phyloP scores from a whole-genome alignment of 2,329 filamentous ascomycete species.

The Ceratocystis smalleyi region DNA sequence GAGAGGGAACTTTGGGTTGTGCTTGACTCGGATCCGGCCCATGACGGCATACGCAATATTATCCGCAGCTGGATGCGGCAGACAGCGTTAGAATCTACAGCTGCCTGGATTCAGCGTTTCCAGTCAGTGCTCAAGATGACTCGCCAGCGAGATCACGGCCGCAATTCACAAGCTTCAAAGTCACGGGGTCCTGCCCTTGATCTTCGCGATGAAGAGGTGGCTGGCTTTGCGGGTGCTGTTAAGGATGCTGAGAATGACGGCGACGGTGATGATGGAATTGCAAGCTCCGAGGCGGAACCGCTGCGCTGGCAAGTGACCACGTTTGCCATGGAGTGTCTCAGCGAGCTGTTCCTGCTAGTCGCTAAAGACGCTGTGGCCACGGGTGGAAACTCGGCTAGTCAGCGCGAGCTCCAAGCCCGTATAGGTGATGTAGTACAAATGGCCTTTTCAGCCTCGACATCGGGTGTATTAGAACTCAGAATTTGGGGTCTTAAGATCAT shows the following conservation, averaged over 20 bases:
- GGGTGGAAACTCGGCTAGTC: constrained; percentile 63
- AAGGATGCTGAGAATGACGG: constrained; percentile 7
- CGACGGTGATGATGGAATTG: constrained; percentile 34
- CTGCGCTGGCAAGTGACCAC: constrained; percentile 90
- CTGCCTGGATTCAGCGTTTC: constrained; percentile 74
- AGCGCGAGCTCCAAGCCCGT: constrained; percentile 61
- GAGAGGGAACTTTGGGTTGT: constrained; percentile 88
- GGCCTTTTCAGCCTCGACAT: constrained; percentile 93
- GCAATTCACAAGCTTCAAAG: constrained; percentile 8
- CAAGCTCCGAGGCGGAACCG: constrained; percentile 60
- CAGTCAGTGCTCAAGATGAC: constrained; percentile 84
- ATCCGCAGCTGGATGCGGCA: constrained; percentile 88
- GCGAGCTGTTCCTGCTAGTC: constrained; percentile 65
- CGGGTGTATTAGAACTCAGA: constrained; percentile 74
- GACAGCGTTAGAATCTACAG: constrained; percentile 64
- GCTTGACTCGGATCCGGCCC: constrained; percentile 59
- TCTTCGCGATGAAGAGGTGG: constrained; percentile 87
- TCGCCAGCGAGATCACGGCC: constrained; percentile 20
- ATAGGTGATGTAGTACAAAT: constrained; percentile 90
- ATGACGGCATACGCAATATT: constrained; percentile 71
- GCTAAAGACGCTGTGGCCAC: constrained; percentile 57
- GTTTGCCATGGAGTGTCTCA: constrained; percentile 81
- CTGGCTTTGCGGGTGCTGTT: constrained; percentile 68
- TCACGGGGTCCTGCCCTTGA: constrained; percentile 43
- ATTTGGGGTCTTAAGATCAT: constrained; percentile 90